These are phyloP conservation scores for Talaromyces sp. DNA, from an alignment of 2,329 filamentous ascomycete genomes.

Conservation along the genomic window DNA sequence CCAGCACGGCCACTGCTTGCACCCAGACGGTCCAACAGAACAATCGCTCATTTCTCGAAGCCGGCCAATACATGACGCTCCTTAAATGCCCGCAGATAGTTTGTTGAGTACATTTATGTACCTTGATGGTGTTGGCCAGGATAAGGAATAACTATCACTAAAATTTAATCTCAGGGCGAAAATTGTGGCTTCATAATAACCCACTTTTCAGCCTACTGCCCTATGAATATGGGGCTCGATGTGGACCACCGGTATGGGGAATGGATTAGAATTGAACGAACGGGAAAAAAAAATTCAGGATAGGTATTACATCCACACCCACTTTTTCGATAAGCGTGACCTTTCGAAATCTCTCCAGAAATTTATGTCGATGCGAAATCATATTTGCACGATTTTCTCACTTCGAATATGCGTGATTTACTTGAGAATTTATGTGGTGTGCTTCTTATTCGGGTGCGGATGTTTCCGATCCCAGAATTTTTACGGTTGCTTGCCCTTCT, in stretches of 20 bases:
- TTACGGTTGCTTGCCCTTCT: too few relatives aligned
- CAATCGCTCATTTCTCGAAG: slow-evolving; percentile 1
- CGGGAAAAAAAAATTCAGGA: too few relatives aligned
- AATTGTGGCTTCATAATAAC: neutral
- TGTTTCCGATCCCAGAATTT: too few relatives aligned
- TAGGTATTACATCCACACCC: too few relatives aligned
- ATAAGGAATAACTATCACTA: neutral
- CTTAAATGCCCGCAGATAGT: neutral
- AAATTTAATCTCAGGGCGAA: neutral
- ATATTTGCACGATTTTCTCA: too few relatives aligned
- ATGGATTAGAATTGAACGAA: too few relatives aligned
- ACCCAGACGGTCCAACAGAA: neutral
- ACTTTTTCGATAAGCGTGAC: too few relatives aligned
- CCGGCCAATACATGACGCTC: neutral
- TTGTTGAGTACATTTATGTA: neutral
- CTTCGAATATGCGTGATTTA: too few relatives aligned
- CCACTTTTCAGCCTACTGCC: neutral
- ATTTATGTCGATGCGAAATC: too few relatives aligned
- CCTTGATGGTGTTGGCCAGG: neutral
- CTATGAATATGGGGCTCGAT: neutral
- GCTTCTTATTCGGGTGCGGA: too few relatives aligned
- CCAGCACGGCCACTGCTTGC: neutral
- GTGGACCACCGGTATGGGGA: neutral
- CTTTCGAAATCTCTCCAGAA: too few relatives aligned
- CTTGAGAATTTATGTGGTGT: too few relatives aligned